Evolutionary conservation across 1,284 basidiomycete genomes (phyloP), one percentile per base, ranked within the genome.

Genomic region (Waitea zeae): DNA sequence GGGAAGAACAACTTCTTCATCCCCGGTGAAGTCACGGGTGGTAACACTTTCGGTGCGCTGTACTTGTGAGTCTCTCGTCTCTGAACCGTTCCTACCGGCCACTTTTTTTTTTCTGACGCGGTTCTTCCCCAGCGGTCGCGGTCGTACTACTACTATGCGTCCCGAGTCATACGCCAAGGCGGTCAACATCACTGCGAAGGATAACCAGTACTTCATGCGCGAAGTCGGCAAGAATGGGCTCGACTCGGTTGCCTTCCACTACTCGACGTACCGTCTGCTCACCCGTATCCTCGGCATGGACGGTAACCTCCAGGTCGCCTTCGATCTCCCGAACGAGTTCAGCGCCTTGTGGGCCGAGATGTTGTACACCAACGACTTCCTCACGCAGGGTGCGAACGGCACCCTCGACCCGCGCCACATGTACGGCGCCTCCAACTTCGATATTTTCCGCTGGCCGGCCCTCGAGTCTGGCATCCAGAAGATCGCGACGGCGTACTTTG

Each of bases 1-100:
- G 73, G 73, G 40, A 93, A 93, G 60, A 64, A 59, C 14, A 89
- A 92, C 50, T 92, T 93, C 53, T 79, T 75, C 54, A 87, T 93
- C 44, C 63, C 82, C 0, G 88, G 88, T 31, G 88, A 93, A 61
- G 81, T 93, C 39, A 92, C 88, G n/a, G 87, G 87, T 62, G 88
- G 87, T 43, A 79, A 93, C 56, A 77, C 74, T 0, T 90, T 92
- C 49, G 87, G 84, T 15, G 62, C 86, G 2, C 58, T 92, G 11
- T 93, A 92, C 53, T 81, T n/a, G n/a, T n/a, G n/a, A n/a, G n/a
- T n/a, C n/a, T n/a, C n/a, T n/a, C n/a, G 80, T 81, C 74, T 62
- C 6, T 33, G 17, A 35, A 33, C 9, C 31, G 30, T 15, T 18
- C 17, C 3, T 20, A 28, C 31, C 18, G 11, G 13, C 30, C 19